Base-by-base conservation (phyloP, 768 basidiomycete species). In the Lactifluus volemus region DNA sequence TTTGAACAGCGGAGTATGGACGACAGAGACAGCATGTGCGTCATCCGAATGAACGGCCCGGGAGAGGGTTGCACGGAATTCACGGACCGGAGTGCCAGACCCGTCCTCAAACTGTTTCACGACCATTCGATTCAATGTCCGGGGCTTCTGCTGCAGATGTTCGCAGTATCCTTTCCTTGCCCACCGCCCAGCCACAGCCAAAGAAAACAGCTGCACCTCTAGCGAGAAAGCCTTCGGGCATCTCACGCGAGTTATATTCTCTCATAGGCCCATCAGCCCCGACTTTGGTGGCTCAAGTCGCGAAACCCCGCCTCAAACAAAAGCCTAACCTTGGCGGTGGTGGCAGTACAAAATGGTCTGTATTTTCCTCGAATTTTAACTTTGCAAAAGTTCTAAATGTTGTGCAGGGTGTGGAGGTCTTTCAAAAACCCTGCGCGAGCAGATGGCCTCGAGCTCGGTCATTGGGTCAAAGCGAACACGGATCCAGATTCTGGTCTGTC, bases 191-290 rank as follows among this genome's bases (percentile, higher is more conserved):
- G 2, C 73, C 80, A n/a, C 80, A 78, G 42, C 70, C 71, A 2
- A 81, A 80, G 67, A 86, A 81, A 66, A 42, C 62, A 8, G 12
- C 53, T 14, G 17, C 50, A 5, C 62, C 67, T 15, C 61, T 73
- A 3, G 39, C 70, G 25, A 80, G 81, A 68, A 92, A 89, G 73
- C 90, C 90, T 4, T 91, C 93, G 19, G 95, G 96, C 19, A 94
- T 98, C 62, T 88, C 93, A 0, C 79, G 94, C 66, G 95, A 98
- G 72, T 80, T 99, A 2, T 98, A 89, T 74, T 86, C 89, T 1
- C 83, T 99, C 61, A 98, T 99, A 65, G 96, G 96, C n/a, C 85
- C 92, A 61, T 89, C 91, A 51, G 88, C 89, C 11, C 94, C 96
- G 0, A 85, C 88, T 2, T 80, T 98, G 52, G 87, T 85, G 0